Evolutionary conservation across 257 asterid species (phyloP).

Genomic region (Nicotiana otophora): DNA sequence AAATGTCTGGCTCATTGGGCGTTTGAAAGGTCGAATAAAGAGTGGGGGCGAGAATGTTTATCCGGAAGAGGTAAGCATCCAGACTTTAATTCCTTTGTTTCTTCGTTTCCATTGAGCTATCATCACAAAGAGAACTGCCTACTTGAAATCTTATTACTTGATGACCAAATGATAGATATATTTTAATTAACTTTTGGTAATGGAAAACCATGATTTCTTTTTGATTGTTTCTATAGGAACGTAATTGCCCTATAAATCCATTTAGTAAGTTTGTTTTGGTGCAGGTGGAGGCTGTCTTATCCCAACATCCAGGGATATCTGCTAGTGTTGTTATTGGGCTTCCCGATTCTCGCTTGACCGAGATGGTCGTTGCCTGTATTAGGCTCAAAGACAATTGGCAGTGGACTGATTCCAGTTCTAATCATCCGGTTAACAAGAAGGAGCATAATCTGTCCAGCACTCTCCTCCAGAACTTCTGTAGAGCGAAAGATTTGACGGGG

Average conservation of each 20-base stretch:
- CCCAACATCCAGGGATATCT: conserved; percentile 69
- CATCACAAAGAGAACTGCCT: neutral
- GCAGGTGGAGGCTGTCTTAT: conserved; percentile 70
- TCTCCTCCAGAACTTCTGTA: conserved; percentile 61
- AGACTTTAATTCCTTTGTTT: neutral
- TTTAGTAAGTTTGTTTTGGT: conserved; percentile 7
- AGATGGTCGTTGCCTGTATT: conserved; percentile 69
- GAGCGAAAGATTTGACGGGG: conserved; percentile 56
- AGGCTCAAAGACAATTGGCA: conserved; percentile 53
- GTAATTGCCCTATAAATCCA: neutral
- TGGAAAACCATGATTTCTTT: neutral
- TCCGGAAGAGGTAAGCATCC: conserved; percentile 70
- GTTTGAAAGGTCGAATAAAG: conserved; percentile 73
- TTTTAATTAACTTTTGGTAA: neutral
- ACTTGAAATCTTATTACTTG: neutral
- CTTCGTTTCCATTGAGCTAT: neutral
- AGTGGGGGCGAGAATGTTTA: conserved; percentile 89
- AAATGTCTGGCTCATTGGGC: conserved; percentile 85
- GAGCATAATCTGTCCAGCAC: conserved; percentile 39
- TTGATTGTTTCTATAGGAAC: neutral
- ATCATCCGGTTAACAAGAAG: conserved; percentile 18
- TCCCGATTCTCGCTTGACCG: conserved; percentile 63
- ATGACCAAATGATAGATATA: neutral
- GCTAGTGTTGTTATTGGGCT: conserved; percentile 53
- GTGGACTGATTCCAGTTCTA: conserved; percentile 47